A percentile compares a stretch with the other conserved stretches of the same genome.
These are phyloP conservation scores for Gossypium schwendimanii DNA, from an alignment of 441 rosid species.

Conservation along the genomic window DNA sequence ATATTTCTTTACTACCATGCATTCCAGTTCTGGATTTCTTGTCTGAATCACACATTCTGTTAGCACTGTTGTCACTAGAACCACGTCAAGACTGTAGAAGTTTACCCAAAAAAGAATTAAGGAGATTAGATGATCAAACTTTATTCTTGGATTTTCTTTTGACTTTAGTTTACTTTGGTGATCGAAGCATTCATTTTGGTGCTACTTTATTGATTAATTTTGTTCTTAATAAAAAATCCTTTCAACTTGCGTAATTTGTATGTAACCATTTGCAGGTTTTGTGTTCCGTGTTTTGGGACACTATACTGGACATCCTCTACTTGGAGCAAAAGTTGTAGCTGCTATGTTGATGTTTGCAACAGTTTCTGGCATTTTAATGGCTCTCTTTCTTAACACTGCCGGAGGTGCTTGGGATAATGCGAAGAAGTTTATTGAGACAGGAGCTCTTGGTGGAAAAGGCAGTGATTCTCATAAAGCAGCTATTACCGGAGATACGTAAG, in stretches of 20 bases:
- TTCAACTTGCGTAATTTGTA: not conserved
- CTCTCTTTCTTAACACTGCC: slow-evolving; percentile 92
- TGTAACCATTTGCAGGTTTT: slow-evolving; percentile 47
- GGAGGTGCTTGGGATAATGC: slow-evolving; percentile 99
- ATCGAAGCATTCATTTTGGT: not conserved
- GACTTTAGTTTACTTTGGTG: not conserved
- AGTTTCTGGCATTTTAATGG: slow-evolving; percentile 94
- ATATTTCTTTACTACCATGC: not conserved
- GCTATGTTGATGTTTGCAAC: slow-evolving; percentile 93
- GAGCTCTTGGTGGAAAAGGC: slow-evolving; percentile 95
- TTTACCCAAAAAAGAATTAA: not conserved
- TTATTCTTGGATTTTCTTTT: not conserved
- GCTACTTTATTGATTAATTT: not conserved
- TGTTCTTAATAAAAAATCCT: not conserved
- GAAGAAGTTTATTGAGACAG: slow-evolving; percentile 89
- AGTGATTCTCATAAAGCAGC: slow-evolving; percentile 98
- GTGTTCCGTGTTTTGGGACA: slow-evolving; percentile 77
- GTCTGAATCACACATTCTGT: not conserved
- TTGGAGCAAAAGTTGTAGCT: slow-evolving; percentile 96
- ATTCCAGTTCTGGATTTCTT: not conserved
- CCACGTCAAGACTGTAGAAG: not conserved
- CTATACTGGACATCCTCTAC: slow-evolving; percentile 86
- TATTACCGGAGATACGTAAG: slow-evolving; percentile 95
- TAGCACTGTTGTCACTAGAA: not conserved
- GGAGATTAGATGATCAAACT: not conserved